A percentile compares a stretch with the other conserved stretches of the same genome.
Conservation (phyloP, 73 alveolate species). For the Loxodes magnus region DNA sequence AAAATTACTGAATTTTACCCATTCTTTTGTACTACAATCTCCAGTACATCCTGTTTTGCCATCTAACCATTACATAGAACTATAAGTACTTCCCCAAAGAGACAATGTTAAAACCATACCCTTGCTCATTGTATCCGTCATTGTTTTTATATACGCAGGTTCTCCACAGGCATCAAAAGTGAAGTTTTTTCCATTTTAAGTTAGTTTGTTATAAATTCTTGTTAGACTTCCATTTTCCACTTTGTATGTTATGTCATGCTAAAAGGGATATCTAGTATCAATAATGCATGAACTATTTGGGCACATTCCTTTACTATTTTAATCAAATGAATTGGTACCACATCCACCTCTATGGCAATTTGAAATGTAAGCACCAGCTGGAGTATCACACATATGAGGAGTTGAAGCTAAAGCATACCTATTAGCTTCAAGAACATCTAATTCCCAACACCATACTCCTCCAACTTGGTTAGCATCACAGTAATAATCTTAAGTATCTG, state of each 20-base stretch:
- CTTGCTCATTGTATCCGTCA: neutral
- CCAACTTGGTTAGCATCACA: conserved; percentile 1
- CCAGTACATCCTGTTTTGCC: neutral
- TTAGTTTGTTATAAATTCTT: too few relatives aligned
- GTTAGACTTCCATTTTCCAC: neutral
- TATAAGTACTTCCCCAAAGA: neutral
- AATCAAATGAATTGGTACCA: neutral
- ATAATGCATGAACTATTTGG: neutral
- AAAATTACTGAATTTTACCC: too few relatives aligned
- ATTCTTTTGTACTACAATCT: neutral
- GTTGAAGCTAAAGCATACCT: neutral
- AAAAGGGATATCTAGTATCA: neutral
- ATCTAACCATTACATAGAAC: neutral
- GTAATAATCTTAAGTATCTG: neutral
- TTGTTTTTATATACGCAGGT: neutral
- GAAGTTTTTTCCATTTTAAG: neutral
- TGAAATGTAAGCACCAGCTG: neutral
- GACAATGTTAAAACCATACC: neutral
- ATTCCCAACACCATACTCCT: too few relatives aligned
- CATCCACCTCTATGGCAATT: neutral
- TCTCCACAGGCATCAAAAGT: neutral
- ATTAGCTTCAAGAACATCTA: neutral
- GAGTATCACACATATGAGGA: neutral
- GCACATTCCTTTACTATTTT: neutral
- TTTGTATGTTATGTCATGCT: neutral